Percentiles rank a stretch among this genome's conserved stretches.
Conservation (phyloP, 768 basidiomycete species). For the Leccinum uliginosum region DNA sequence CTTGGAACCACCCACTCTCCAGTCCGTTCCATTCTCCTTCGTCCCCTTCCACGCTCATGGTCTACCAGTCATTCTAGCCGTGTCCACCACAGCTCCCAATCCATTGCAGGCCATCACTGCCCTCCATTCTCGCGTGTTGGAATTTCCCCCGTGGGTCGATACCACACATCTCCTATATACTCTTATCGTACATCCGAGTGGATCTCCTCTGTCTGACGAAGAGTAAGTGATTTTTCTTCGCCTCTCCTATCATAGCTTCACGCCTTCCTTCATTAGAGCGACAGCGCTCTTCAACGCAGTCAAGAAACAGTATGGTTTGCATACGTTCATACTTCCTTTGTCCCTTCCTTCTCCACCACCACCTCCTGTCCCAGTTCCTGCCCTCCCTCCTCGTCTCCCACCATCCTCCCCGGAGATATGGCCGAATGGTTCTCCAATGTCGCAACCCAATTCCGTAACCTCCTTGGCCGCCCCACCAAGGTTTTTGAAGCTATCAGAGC, state of each 20-base stretch:
- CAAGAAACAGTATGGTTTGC: slow-evolving; percentile 81
- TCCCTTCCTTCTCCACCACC: slow-evolving; percentile 59
- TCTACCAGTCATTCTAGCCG: slow-evolving; percentile 67
- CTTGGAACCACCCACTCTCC: slow-evolving; percentile 85
- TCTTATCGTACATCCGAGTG: slow-evolving; percentile 69
- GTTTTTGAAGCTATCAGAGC: slow-evolving; percentile 53
- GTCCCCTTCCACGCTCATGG: slow-evolving; percentile 10
- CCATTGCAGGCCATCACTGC: slow-evolving; percentile 76
- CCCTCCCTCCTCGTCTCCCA: slow-evolving; percentile 64
- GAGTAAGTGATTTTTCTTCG: slow-evolving; percentile 52
- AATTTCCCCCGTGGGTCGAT: slow-evolving; percentile 83
- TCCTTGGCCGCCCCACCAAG: slow-evolving; percentile 16
- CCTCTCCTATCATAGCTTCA: slow-evolving; percentile 8
- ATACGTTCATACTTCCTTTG: slow-evolving; percentile 67
- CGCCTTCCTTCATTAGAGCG: slow-evolving; percentile 43
- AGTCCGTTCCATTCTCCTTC: slow-evolving; percentile 42
- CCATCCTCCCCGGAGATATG: slow-evolving; percentile 32
- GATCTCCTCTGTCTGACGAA: slow-evolving; percentile 68
- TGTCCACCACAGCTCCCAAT: slow-evolving; percentile 78
- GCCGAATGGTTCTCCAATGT: slow-evolving; percentile 13
- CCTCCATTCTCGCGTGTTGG: slow-evolving; percentile 60
- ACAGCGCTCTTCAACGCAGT: slow-evolving; percentile 79
- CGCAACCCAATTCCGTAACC: not conserved
- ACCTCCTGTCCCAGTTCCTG: slow-evolving; percentile 62
- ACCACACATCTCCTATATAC: slow-evolving; percentile 65